Conservation (phyloP, 208 protist genomes). For the Leishmania amazonensis region DNA sequence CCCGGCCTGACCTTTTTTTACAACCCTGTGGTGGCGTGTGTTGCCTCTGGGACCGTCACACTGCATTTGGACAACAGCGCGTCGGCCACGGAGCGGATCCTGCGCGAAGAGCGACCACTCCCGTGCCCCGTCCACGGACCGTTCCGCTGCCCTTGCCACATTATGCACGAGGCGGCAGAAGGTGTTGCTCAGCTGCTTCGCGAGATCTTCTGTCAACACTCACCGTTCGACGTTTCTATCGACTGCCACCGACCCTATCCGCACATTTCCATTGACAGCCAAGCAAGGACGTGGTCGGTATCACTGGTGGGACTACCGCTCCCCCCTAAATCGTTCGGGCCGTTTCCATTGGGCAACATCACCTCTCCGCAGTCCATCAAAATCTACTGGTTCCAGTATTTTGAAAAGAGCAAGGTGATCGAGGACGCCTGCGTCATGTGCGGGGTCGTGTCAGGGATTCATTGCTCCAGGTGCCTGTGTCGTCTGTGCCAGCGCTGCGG, state of each 20-base stretch:
- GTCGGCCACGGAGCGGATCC: neutral
- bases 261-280: slow-evolving; percentile 31
- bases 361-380: slow-evolving; percentile 32
- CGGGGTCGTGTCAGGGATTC: neutral
- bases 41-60: slow-evolving; percentile 18
- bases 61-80: slow-evolving; percentile 12
- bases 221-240: slow-evolving; percentile 33
- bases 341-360: slow-evolving; percentile 28
- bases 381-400: slow-evolving; percentile 19
- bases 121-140: slow-evolving; percentile 60
- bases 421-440: slow-evolving; percentile 31
- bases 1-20: slow-evolving; percentile 56
- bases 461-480: slow-evolving; percentile 33
- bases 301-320: slow-evolving; percentile 26
- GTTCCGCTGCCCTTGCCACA: slow-evolving; percentile 55
- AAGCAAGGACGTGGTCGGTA: slow-evolving; percentile 24
- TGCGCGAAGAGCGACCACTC: slow-evolving; percentile 1
- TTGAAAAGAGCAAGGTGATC: slow-evolving; percentile 16
- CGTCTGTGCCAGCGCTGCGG: slow-evolving; percentile 37
- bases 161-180: slow-evolving; percentile 42
- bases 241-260: slow-evolving; percentile 25
- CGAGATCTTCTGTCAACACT: slow-evolving; percentile 35
- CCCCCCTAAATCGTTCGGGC: slow-evolving; percentile 23
- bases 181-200: slow-evolving; percentile 36
- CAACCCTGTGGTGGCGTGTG: slow-evolving; percentile 25